phyloP scores from a whole-genome alignment of 495 filamentous ascomycete species.

The Penicillium psychrofluorescens region DNA sequence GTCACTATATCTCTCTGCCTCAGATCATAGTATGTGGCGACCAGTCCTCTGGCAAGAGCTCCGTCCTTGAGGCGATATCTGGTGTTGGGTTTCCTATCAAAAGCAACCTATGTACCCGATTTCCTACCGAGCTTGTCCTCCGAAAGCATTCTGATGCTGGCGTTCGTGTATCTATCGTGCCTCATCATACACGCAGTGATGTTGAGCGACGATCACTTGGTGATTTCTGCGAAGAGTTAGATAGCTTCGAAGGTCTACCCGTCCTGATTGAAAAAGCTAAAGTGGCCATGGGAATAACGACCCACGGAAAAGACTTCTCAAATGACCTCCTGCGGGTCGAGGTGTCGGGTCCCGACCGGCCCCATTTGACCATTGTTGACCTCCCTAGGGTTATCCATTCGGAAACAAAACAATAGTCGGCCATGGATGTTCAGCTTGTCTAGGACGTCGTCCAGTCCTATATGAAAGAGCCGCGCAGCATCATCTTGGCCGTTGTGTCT shows the following conservation, averaged over 20 bases:
- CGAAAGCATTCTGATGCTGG: slow-evolving; percentile 25
- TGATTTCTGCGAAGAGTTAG: slow-evolving; percentile 26
- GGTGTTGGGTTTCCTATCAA: slow-evolving; percentile 51
- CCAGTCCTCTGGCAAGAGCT: slow-evolving; percentile 58
- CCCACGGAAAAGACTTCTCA: slow-evolving; percentile 29
- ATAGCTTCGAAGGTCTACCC: slow-evolving; percentile 26
- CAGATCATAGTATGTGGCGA: slow-evolving; percentile 62
- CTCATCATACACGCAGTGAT: slow-evolving; percentile 17
- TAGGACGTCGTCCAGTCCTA: slow-evolving; percentile 39
- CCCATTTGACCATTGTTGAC: slow-evolving; percentile 51
- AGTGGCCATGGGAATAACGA: slow-evolving; percentile 42
- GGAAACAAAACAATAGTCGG: slow-evolving; percentile 39
- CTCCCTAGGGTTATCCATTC: slow-evolving; percentile 46
- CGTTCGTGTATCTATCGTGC: slow-evolving; percentile 31
- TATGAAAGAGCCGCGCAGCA: slow-evolving; percentile 43
- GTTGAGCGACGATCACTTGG: slow-evolving; percentile 14
- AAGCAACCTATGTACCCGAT: slow-evolving; percentile 48
- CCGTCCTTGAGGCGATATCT: slow-evolving; percentile 60
- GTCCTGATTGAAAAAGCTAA: slow-evolving; percentile 44
- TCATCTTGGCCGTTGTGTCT: slow-evolving; percentile 46
- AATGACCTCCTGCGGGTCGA: slow-evolving; percentile 46
- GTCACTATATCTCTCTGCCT: slow-evolving; percentile 45
- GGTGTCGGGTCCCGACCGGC: slow-evolving; percentile 42
- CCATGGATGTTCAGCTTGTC: slow-evolving; percentile 38
- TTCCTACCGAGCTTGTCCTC: slow-evolving; percentile 52